Evolutionary conservation across 2,329 filamentous ascomycete genomes (phyloP), one percentile per base, ranked within the genome.

Genomic region (Penicillium sp.): DNA sequence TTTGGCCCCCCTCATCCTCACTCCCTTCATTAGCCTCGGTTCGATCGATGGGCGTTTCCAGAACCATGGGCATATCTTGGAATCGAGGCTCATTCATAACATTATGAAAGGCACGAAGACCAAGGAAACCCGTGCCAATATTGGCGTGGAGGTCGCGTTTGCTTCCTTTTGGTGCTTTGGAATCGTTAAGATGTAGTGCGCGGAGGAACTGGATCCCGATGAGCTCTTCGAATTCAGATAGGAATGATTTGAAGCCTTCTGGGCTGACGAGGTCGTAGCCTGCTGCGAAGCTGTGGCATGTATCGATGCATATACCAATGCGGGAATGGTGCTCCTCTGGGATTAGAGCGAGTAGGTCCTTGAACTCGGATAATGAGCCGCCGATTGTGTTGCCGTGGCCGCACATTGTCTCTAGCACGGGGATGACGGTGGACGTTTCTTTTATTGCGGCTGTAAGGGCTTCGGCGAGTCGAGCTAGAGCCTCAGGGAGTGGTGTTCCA

Each of bases 381-480:
- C 94, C 94, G 45, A 99, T 85, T 4, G 95, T 87, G 64, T 94
- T 96, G 45, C 92, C 92, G 48, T 84, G 83, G 3, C 91, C 90
- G 1, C 93, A 94, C 92, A 97, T 97, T 55, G 96, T 97, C 74
- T 99, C 94, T 3, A 99, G 78, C 1, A 97, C 82, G 0, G 92
- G 94, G 29, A 93, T 80, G 1, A 97, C 93, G 1, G 79, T 81
- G 33, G 79, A 81, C 0, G 90, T 96, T 51, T 87, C 89, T 48
- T 81, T 79, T 66, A 97, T 90, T 0, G 92, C 88, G 52, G 82
- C 83, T 68, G 96, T 97, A 43, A 99, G 80, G 63, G 92, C 88
- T 34, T 80, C 77, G 1, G 94, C 91, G 43, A 99, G 90, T 32
- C 94, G 85, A 12, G 75, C 78, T 51, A 96, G 87, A 3, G 92